Percentiles rank a stretch among this genome's conserved stretches.
These are phyloP conservation scores for Scutellaria galericulata DNA, from an alignment of 257 asterid genomes.

Conservation along the genomic window DNA sequence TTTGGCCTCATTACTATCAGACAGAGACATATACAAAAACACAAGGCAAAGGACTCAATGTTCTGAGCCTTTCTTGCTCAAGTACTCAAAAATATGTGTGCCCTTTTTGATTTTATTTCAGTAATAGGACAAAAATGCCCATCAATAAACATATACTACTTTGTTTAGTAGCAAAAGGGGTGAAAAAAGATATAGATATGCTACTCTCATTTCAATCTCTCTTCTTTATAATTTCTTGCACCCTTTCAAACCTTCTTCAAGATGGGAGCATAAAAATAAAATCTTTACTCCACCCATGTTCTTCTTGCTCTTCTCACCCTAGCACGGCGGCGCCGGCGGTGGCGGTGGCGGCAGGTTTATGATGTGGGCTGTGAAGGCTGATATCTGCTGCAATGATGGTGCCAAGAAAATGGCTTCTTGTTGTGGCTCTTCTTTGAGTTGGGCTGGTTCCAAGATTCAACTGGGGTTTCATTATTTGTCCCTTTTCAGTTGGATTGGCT, in stretches of 20 bases:
- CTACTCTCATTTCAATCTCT: background rate
- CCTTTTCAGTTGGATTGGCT: conserved; percentile 36
- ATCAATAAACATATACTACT: conserved; percentile 27
- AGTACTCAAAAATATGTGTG: conserved; percentile 24
- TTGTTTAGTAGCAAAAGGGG: background rate
- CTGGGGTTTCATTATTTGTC: conserved; percentile 35
- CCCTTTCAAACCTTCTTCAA: background rate
- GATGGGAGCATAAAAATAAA: background rate
- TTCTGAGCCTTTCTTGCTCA: conserved; percentile 36
- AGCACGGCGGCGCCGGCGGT: conserved; percentile 9
- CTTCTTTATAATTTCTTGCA: background rate
- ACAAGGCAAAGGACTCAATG: conserved; percentile 33
- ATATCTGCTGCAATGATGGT: background rate
- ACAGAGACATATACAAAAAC: conserved; percentile 34
- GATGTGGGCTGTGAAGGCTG: conserved; percentile 1
- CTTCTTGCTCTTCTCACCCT: background rate
- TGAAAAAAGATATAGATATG: background rate
- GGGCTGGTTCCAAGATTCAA: conserved; percentile 34
- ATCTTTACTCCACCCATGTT: conserved; percentile 13
- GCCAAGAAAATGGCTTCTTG: conserved; percentile 8
- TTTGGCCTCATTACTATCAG: conserved; percentile 42
- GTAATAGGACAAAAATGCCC: conserved; percentile 38
- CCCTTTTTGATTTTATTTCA: conserved; percentile 12
- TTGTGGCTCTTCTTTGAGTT: conserved; percentile 18
- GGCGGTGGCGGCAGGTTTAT: background rate